Base-by-base conservation (phyloP, 129 eudicot genomes). In the Escallonia herrerae region DNA sequence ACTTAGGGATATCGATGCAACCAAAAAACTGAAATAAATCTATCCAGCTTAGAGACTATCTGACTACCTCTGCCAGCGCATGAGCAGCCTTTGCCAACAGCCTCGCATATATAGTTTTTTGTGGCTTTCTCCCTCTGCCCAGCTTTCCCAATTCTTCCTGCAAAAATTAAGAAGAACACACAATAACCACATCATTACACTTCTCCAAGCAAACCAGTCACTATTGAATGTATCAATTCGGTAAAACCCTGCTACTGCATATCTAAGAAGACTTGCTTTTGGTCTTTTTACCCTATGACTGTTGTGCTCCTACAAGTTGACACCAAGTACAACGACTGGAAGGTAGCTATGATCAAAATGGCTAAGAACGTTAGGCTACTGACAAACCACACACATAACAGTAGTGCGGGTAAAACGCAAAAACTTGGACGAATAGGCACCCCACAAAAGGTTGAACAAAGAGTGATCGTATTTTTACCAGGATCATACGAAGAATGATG, bases 61-160 rank as follows among this genome's bases (percentile, higher is more conserved):
- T 22, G 4, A 15, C 2, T 78, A 86, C 99, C 84, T 89, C 97
- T 45, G 99, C 97, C 74, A 94, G 78, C 75, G 95, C 95, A 82
- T 94, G 99, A 22, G 97, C 93, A 63, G 99, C 99, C 83, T 89
- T 83, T 58, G 86, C 79, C 82, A 94, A 68, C 72, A 94, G 75
- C 65, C 97, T 84, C 56, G 88, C 94, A 75, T 86, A 94, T 3
- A 79, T 76, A 33, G 97, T 94, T 74, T 94, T 89, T 62, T 78
- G 90, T 0, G 99, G 97, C 75, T 73, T 84, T 75, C 79, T 94
- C 46, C 86, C 94, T 84, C 74, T 85, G 57, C 81, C 83, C 37
- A 83, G 71, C 80, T 82, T 82, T 68, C 46, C 63, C 58, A 89
- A 60, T 77, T 86, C 91, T 68, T 86, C 94, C 99, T 94, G 78